Percentiles rank a stretch among this genome's conserved stretches.
These are phyloP conservation scores for Bocquillonia castaneifolia DNA, from an alignment of 441 rosid species.

Conservation along the genomic window DNA sequence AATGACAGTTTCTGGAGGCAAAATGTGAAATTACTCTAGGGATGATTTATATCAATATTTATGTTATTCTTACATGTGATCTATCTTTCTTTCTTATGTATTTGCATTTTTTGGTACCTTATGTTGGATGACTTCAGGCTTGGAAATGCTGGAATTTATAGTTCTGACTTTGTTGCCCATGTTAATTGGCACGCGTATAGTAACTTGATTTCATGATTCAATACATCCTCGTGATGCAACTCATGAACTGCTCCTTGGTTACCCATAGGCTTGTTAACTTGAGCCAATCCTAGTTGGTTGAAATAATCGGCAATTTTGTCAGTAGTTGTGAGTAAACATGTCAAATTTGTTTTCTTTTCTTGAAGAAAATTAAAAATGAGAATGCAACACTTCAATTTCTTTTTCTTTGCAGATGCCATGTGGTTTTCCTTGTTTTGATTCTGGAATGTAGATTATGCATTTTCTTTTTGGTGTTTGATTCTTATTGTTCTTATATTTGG, in stretches of 20 bases:
- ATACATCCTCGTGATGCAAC: too few relatives aligned
- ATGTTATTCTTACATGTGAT: not conserved
- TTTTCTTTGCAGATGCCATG: not conserved
- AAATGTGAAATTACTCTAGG: not conserved
- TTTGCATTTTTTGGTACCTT: not conserved
- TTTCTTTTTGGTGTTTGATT: slow-evolving; percentile 11
- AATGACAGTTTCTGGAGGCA: not conserved
- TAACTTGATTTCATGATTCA: not conserved
- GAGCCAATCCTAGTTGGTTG: not conserved
- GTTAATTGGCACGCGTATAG: not conserved
- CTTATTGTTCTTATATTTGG: not conserved
- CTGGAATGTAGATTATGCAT: slow-evolving; percentile 5
- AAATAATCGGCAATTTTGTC: not conserved
- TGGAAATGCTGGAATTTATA: not conserved
- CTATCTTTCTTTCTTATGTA: not conserved
- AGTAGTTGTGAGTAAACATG: too few relatives aligned
- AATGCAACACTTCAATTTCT: not conserved
- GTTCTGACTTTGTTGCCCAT: not conserved
- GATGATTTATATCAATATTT: not conserved
- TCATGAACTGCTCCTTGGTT: not conserved
- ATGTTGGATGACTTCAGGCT: not conserved
- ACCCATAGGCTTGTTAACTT: not conserved
- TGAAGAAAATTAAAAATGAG: too few relatives aligned
- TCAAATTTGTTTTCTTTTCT: too few relatives aligned
- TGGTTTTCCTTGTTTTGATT: not conserved